Conservation (phyloP, 805 yeast species). For the Nakazawaea populi region DNA sequence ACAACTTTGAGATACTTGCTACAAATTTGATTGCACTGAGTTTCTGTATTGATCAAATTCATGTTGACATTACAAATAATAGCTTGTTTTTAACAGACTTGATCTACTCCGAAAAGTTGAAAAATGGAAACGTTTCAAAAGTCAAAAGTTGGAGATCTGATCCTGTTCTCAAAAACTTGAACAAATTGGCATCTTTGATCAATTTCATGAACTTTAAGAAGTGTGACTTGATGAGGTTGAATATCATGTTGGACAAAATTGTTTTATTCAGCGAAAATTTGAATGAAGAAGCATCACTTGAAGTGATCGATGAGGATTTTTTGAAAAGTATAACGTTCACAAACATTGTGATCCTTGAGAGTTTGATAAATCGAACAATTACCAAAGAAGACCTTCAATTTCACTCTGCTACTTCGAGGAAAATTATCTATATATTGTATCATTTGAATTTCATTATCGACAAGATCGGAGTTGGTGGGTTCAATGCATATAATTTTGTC, state of each 20-base stretch:
- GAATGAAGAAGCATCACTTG: slow-evolving; percentile 8
- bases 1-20: slow-evolving; percentile 2
- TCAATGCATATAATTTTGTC: slow-evolving; percentile 57
- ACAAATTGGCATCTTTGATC: slow-evolving; percentile 39
- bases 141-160: slow-evolving; percentile 5
- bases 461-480: slow-evolving; percentile 58
- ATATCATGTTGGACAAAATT: not conserved
- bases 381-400: slow-evolving; percentile 26
- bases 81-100: slow-evolving; percentile 2
- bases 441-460: slow-evolving; percentile 41
- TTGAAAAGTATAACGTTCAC: slow-evolving; percentile 16
- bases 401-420: slow-evolving; percentile 21
- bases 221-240: slow-evolving; percentile 6
- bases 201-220: slow-evolving; percentile 22
- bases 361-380: slow-evolving; percentile 13
- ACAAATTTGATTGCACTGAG: slow-evolving; percentile 1
- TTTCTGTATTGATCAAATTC: not conserved
- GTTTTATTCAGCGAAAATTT: slow-evolving; percentile 11
- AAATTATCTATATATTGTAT: slow-evolving; percentile 35
- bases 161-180: slow-evolving; percentile 45
- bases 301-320: not conserved
- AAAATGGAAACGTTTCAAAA: not conserved
- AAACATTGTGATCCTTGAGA: slow-evolving; percentile 14
- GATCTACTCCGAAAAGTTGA: not conserved
- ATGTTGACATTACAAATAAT: not conserved